Evolutionary conservation across 345 rosid species (phyloP), one percentile per base, ranked within the genome.

Genomic region (Ceriops decandra): DNA sequence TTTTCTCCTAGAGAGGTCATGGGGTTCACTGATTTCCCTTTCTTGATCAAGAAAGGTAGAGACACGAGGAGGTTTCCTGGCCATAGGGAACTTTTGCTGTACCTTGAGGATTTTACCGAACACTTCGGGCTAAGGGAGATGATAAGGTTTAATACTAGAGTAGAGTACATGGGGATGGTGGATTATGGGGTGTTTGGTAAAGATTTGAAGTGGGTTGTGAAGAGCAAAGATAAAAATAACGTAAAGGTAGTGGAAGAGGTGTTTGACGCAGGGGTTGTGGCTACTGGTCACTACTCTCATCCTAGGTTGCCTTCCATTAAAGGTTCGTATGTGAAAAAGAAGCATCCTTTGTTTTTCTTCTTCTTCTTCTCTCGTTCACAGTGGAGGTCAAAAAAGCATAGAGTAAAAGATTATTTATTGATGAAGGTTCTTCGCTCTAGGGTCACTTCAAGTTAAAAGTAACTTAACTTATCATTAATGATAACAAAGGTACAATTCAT

Each of bases 21-120:
- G 97, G 98, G 98, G 8, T 90, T 57, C 69, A 85, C 87, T 1
- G 98, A 93, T 75, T 93, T 93, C 67, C 98, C 98, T 0, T 90
- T 93, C 75, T 30, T 80, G 76, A 80, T 84, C 49, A 89, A 89
- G 85, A 86, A 83, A 76, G 90, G 84, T 0, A 83, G 96, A 63
- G 98, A 93, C 49, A 64, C 52, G 76, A 87, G 98, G 82, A 85
- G 96, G 73, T 90, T 85, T 69, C 98, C 97, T 5, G 97, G 98
- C 7, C 97, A 93, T 32, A 82, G 65, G 67, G 98, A 93, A 70
- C 90, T 93, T 5, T 82, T 84, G 90, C 26, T 86, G 72, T 93
- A 93, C 71, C 81, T 93, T 0, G 84, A 72, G 46, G 98, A 93
- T 70, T 93, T 93, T 30, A 76, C 83, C 35, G 91, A 86, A 36